Base-by-base conservation (phyloP, 2,329 filamentous ascomycete species). In the Orbilia javanica region DNA sequence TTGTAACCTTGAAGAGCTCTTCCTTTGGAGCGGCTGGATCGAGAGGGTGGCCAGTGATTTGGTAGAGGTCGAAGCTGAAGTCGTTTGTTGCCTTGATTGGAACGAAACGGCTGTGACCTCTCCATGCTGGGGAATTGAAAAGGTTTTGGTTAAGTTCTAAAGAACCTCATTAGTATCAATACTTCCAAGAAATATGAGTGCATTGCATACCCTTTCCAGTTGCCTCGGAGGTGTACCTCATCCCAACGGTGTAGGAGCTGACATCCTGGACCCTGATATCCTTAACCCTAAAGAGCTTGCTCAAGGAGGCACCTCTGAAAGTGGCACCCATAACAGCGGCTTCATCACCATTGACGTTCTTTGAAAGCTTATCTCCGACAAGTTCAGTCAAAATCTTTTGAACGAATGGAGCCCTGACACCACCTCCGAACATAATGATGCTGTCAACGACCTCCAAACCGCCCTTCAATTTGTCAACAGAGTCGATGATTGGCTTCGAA, bases 331-430 rank as follows among this genome's bases (percentile, higher is more conserved):
- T 97, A 8, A 97, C 96, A 63, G 96, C 96, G 25, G 96, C 92
- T 85, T 99, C 96, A 82, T 99, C 96, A 10, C 95, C 92, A 85
- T 99, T 99, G 83, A 99, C 96, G 82, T 96, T 99, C 82, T 91
- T 92, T 80, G 94, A 91, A 76, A 99, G 87, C 86, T 97, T 97
- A 18, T 88, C 89, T 42, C 93, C 92, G 63, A 90, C 88, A 50
- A 92, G 85, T 79, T 90, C 89, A 85, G 97, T 94, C 15, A 99
- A 89, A 82, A 92, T 88, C 85, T 91, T 95, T 84, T 98, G 95
- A 10, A 99, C 93, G 82, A 98, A 97, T 0, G 96, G 96, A 7
- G 95, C 98, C 79, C 96, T 90, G 53, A 93, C 91, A 52, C 91
- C 91, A 81, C 96, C 96, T 81, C 96, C 96, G 82, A 97, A 94